A percentile compares a stretch with the other conserved stretches of the same genome.
phyloP scores from a whole-genome alignment of 192 early-diverging fungal species.

The Chytriomyces sp. region DNA sequence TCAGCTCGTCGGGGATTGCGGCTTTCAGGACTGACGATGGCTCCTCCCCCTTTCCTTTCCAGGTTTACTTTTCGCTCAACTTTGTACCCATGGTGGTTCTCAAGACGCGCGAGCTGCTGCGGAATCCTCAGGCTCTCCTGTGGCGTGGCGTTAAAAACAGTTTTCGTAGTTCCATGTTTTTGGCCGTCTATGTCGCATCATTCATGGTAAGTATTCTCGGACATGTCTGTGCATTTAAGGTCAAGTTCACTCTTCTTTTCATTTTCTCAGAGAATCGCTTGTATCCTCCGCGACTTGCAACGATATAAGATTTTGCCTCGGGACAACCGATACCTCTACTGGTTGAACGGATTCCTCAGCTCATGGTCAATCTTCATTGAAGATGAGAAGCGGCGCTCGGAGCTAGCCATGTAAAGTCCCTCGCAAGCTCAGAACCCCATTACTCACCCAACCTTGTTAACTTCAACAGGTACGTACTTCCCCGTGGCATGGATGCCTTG shows the following conservation, averaged over 20 bases:
- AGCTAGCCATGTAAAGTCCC: conserved; percentile 65
- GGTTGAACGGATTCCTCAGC: conserved; percentile 62
- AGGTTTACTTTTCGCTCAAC: conserved; percentile 72
- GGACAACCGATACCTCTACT: conserved; percentile 69
- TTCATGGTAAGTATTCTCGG: conserved; percentile 47
- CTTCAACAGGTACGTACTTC: conserved; percentile 59
- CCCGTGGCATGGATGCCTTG: conserved; percentile 67
- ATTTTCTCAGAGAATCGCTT: conserved; percentile 49
- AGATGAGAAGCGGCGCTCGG: conserved; percentile 66
- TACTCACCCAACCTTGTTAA: background rate
- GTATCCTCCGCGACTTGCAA: conserved; percentile 60
- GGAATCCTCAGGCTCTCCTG: conserved; percentile 56
- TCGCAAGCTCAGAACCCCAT: background rate
- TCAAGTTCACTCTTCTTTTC: background rate
- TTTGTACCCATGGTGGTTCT: conserved; percentile 73
- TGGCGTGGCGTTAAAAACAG: conserved; percentile 57
- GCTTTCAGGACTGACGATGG: background rate
- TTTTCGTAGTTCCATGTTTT: conserved; percentile 64
- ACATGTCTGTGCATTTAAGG: background rate
- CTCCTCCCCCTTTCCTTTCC: conserved; percentile 29
- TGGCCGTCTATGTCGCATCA: conserved; percentile 65
- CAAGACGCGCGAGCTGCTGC: conserved; percentile 57
- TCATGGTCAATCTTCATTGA: conserved; percentile 71
- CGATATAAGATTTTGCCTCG: conserved; percentile 16
- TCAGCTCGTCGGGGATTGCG: background rate